Evolutionary conservation across 228 moss, liverwort and hornwort genomes (phyloP).

Genomic region (Sphagnum magellanicum): DNA sequence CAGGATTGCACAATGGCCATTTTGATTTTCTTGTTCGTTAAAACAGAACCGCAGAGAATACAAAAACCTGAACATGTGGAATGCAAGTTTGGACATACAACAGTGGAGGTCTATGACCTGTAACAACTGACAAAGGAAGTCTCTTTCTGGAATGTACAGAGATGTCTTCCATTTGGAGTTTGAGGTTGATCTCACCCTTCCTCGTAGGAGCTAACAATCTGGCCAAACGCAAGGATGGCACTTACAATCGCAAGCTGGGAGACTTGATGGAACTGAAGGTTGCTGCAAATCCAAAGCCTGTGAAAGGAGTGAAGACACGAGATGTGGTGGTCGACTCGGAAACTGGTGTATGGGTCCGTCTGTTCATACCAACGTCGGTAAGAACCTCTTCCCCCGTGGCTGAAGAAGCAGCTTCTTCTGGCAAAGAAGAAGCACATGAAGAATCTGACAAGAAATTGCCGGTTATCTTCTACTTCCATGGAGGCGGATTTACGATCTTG

Average conservation of each 20-base stretch:
- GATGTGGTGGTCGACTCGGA: conserved; percentile 45
- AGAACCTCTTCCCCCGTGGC: conserved; percentile 28
- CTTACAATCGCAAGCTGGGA: conserved; percentile 44
- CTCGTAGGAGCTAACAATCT: conserved; percentile 25
- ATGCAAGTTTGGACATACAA: too few relatives aligned
- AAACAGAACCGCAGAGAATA: too few relatives aligned
- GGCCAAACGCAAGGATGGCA: conserved; percentile 42
- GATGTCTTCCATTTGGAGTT: conserved; percentile 47
- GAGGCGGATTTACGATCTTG: conserved; percentile 66
- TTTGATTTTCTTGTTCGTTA: too few relatives aligned
- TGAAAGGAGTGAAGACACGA: conserved; percentile 32
- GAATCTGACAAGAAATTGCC: conserved; percentile 52
- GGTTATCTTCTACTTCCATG: conserved; percentile 67
- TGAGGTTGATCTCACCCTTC: conserved; percentile 23
- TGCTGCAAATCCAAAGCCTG: conserved; percentile 34
- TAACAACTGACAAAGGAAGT: background rate
- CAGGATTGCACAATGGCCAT: too few relatives aligned
- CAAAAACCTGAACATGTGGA: too few relatives aligned
- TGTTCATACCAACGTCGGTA: conserved; percentile 44
- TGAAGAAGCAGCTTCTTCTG: conserved; percentile 4
- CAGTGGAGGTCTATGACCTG: too few relatives aligned
- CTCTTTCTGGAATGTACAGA: background rate
- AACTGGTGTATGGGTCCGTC: conserved; percentile 48
- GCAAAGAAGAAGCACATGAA: conserved; percentile 10
- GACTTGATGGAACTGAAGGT: conserved; percentile 23